Base-by-base conservation (phyloP, 2,329 filamentous ascomycete genomes). In the Beauveria rudraprayagi region DNA sequence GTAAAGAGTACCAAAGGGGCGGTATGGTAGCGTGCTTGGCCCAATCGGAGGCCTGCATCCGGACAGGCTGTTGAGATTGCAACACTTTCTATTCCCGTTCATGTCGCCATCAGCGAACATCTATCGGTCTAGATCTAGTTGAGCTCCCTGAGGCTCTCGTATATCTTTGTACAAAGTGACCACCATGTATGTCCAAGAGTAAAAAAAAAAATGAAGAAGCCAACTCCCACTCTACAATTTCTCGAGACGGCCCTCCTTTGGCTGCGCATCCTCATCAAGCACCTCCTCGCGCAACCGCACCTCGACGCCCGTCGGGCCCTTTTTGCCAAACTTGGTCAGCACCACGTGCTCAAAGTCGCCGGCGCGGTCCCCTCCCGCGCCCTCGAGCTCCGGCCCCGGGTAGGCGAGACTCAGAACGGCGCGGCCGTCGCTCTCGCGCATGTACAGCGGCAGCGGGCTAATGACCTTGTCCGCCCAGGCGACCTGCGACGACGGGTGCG, bases 391-490 rank as follows among this genome's bases (percentile, higher is more conserved):
- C 4, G 73, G 76, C 0, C 83, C 83, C 0, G 84, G 82, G 65
- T 78, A 79, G 57, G 85, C 82, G n/a, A 89, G 68, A 0, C 74
- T 81, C 44, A 88, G 67, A 2, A 87, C 80, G 11, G 77, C 67
- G 56, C 81, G 74, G 11, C 75, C 75, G 61, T 82, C 80, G 3
- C 69, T 67, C 52, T 73, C 24, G 51, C 77, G 71, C 61, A 80
- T 66, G 19, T 81, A 76, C 8, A 85, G 57, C 14, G 72, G 72
- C 3, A 75, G 72, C 3, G 86, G 84, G 64, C 80, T 81, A 61
- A 88, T 87, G n/a, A 82, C 80, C 70, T 86, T 85, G 5, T 86
- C 79, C 0, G 73, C 76, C 83, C 83, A 87, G 0, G 80, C 69
- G n/a, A 83, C 82, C 34, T 62, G 47, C 5, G 77, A 71, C 17